phyloP scores from a whole-genome alignment of 2,329 filamentous ascomycete species.

The Chalaropsis ovoidea region DNA sequence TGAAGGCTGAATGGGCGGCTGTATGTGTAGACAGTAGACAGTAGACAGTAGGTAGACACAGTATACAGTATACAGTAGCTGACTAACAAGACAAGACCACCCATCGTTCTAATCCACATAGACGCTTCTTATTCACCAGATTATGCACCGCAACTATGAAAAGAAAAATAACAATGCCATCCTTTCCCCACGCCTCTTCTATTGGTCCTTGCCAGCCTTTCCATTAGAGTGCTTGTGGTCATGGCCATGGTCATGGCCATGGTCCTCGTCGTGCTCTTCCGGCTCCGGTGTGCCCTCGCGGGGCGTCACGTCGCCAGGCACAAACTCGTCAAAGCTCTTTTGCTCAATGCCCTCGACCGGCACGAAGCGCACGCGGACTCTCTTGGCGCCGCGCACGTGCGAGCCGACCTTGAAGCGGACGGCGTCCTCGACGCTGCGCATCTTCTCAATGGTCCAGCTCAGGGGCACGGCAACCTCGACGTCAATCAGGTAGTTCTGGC shows the following conservation, averaged over 20 bases:
- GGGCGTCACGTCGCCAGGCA: conserved; percentile 54
- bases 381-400: conserved; percentile 73
- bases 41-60: background rate
- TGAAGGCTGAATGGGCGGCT: background rate
- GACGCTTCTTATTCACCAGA: conserved; percentile 13
- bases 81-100: too few relatives aligned
- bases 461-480: conserved; percentile 73
- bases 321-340: conserved; percentile 68
- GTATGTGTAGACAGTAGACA: background rate
- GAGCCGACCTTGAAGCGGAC: conserved; percentile 63
- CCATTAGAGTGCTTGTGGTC: conserved; percentile 30
- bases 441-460: conserved; percentile 63
- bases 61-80: background rate
- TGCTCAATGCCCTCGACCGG: conserved; percentile 50
- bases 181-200: background rate
- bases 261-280: conserved; percentile 37
- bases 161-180: background rate
- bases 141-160: background rate
- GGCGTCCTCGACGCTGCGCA: conserved; percentile 58
- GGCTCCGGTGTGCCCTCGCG: conserved; percentile 38
- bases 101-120: background rate
- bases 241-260: conserved; percentile 37
- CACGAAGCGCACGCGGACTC: conserved; percentile 75
- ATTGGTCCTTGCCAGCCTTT: conserved; percentile 24
- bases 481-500: conserved; percentile 91